Evolutionary conservation across 208 protist genomes (phyloP), one percentile per base, ranked within the genome.

Genomic region (Trypanosomatidae sp.): DNA sequence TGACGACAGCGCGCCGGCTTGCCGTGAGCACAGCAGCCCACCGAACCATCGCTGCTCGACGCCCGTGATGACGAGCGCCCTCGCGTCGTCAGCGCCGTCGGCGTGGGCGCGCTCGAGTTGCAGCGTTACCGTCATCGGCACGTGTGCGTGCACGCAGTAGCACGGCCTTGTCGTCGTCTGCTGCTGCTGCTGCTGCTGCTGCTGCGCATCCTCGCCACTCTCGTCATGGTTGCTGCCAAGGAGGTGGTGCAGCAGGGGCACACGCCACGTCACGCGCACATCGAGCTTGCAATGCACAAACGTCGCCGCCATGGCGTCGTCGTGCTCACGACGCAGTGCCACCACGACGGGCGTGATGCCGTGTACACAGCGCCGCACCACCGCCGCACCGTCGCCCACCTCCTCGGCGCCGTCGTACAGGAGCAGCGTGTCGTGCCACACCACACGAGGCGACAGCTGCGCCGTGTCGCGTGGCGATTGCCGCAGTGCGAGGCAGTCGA

Each of bases 11-110:
- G 81, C 78, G 33, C 63, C 48, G 0, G 73, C 86, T 45, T 72
- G 68, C 19, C 49, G 21, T 0, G 81, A 90, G 5, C 48, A 66
- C 21, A 86, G 57, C 1, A 53, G 54, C 5, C 81, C 81, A 22
- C 63, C 64, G 44, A 83, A 90, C 77, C 81, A 90, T 28, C 70
- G 81, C 40, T 87, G 62, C 51, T 90, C 76, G 0, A 59, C 60
- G 5, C 54, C 56, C 7, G 70, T 61, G 26, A 90, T 76, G 16
- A 27, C 48, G 46, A 7, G 30, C 39, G 41, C n/a, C n/a, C n/a
- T 43, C n/a, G 42, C 4, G 11, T 35, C 30, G 11, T 33, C 27
- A 41, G 27, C 15, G 1, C 32, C 38, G 6, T 43, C 2, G 0
- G 49, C 8, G 4, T 8, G 20, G 11, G 26, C 39, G 7, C 56